These are phyloP conservation scores for Tolypocladium sp. DNA, from an alignment of 2,329 filamentous ascomycete genomes.

Conservation along the genomic window DNA sequence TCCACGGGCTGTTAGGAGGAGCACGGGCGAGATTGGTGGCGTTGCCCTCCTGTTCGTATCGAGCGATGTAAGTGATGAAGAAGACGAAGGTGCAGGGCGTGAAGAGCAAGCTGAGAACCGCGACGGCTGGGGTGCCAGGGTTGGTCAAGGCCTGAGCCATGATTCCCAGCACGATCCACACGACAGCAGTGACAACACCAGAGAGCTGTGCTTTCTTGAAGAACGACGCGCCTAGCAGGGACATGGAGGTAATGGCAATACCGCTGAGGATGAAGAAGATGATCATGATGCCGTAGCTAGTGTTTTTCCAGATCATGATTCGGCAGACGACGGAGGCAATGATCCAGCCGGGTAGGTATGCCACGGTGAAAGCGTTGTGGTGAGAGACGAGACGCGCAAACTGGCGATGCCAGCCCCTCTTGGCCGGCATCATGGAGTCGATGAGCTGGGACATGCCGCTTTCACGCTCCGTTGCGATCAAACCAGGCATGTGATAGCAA, in stretches of 20 bases:
- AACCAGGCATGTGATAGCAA: slow-evolving; percentile 78
- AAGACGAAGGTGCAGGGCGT: slow-evolving; percentile 82
- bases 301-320: slow-evolving; percentile 53
- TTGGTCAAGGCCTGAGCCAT: slow-evolving; percentile 66
- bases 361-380: slow-evolving; percentile 68
- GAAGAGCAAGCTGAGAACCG: slow-evolving; percentile 67
- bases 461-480: slow-evolving; percentile 79
- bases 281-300: slow-evolving; percentile 56
- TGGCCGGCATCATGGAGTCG: slow-evolving; percentile 83
- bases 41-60: slow-evolving; percentile 57
- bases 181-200: slow-evolving; percentile 68
- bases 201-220: slow-evolving; percentile 85
- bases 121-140: slow-evolving; percentile 54
- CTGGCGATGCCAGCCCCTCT: slow-evolving; percentile 65
- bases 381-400: slow-evolving; percentile 68
- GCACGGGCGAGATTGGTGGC: slow-evolving; percentile 51
- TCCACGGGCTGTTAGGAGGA: slow-evolving; percentile 58
- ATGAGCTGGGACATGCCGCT: slow-evolving; percentile 80
- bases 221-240: slow-evolving; percentile 71
- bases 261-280: slow-evolving; percentile 71
- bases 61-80: slow-evolving; percentile 68
- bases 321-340: slow-evolving; percentile 59
- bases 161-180: slow-evolving; percentile 70
- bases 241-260: slow-evolving; percentile 68
- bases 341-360: slow-evolving; percentile 79